Percentiles rank a stretch among this genome's conserved stretches.
phyloP scores from a whole-genome alignment of 768 basidiomycete species.

The Clitopilus hobsonii region DNA sequence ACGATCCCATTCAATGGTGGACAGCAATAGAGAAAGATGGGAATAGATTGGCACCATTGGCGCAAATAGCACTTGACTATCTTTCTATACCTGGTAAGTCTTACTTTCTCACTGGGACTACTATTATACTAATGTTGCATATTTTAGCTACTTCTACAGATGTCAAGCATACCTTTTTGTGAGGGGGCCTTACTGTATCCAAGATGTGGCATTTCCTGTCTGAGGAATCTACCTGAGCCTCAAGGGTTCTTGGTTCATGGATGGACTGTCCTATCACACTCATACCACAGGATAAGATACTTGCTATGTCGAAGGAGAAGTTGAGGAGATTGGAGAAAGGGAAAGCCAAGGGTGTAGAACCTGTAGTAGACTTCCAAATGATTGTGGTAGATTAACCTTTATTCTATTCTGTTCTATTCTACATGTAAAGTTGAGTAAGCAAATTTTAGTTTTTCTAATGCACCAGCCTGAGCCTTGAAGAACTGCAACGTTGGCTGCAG shows the following conservation, averaged over 20 bases:
- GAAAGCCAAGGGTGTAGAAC: background rate
- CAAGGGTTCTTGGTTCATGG: slow-evolving; percentile 22
- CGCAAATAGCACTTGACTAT: slow-evolving; percentile 7
- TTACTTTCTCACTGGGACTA: no score
- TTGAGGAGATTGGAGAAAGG: background rate
- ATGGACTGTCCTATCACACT: slow-evolving; percentile 5
- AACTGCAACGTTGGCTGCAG: no score
- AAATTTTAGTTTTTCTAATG: no score
- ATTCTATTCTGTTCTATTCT: no score
- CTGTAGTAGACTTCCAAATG: no score
- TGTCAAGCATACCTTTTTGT: slow-evolving; percentile 22
- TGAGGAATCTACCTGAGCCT: slow-evolving; percentile 16
- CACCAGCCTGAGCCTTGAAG: no score
- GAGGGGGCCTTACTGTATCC: slow-evolving; percentile 21
- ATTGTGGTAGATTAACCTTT: no score
- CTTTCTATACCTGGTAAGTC: slow-evolving; percentile 1
- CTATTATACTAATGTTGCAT: background rate
- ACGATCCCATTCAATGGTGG: slow-evolving; percentile 2
- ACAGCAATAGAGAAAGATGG: background rate
- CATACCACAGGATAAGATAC: slow-evolving; percentile 3
- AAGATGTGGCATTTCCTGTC: slow-evolving; percentile 19
- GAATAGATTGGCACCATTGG: no score
- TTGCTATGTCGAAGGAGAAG: background rate
- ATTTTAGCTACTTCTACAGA: slow-evolving; percentile 21
- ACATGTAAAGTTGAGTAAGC: no score